Evolutionary conservation across 805 yeast genomes (phyloP).

Genomic region (Jamesozyma piceae): DNA sequence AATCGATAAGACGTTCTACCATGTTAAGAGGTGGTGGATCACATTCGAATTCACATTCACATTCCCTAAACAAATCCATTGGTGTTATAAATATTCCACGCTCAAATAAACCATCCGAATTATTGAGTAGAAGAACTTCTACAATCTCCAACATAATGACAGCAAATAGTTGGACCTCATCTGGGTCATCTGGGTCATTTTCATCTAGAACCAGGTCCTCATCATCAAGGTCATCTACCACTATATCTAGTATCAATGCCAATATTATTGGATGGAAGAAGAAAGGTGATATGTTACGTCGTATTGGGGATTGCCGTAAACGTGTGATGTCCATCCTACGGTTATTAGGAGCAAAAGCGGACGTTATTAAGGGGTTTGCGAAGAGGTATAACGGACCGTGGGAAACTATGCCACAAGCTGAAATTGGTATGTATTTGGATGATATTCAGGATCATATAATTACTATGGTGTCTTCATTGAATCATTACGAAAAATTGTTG

Average conservation of each 20-base stretch:
- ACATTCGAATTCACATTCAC: too few species aligned
- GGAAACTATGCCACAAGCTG: constrained; percentile 71
- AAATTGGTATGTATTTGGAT: constrained; percentile 88
- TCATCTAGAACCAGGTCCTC: constrained; percentile 1
- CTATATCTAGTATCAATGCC: constrained; percentile 31
- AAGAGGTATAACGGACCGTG: constrained; percentile 82
- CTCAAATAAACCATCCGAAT: background rate
- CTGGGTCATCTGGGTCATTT: background rate
- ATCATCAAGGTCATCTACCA: constrained; percentile 23
- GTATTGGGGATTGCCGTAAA: constrained; percentile 92
- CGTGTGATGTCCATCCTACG: constrained; percentile 85
- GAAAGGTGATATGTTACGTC: constrained; percentile 88
- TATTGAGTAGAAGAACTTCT: background rate
- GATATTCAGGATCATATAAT: constrained; percentile 97
- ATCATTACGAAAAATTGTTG: constrained; percentile 87
- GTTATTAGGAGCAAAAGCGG: constrained; percentile 85
- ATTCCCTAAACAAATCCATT: background rate
- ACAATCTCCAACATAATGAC: background rate
- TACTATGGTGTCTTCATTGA: constrained; percentile 91
- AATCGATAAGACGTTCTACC: background rate
- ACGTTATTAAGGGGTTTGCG: constrained; percentile 92
- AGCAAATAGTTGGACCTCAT: background rate
- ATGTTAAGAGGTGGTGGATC: too few species aligned
- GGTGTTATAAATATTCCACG: background rate
- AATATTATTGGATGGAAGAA: constrained; percentile 67